Conservation (phyloP, 23 red algal genomes). For the Gracilaria caudata region DNA sequence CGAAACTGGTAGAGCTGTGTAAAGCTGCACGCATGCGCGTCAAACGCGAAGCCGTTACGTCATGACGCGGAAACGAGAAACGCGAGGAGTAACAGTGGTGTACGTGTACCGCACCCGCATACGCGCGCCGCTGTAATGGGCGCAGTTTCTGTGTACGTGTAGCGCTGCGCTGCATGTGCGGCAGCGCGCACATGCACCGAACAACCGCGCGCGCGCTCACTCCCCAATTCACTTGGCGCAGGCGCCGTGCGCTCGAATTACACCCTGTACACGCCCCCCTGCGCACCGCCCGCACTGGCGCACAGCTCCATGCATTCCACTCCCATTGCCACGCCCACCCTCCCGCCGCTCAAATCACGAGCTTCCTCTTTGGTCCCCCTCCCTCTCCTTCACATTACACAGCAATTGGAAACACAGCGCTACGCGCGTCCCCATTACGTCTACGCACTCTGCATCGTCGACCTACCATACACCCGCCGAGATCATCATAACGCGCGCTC, state of each 20-base stretch:
- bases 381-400: constrained; percentile 3
- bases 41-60: neutral
- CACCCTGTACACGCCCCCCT: neutral
- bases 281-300: neutral
- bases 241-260: neutral
- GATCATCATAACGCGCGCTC: neutral
- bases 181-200: neutral
- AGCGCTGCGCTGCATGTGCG: neutral
- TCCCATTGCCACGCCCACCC: neutral
- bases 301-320: neutral
- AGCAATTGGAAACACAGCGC: constrained; percentile 11
- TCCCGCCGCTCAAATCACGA: neutral
- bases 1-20: neutral
- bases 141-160: neutral
- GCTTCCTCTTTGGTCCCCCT: neutral
- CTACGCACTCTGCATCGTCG: neutral
- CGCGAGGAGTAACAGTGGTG: neutral
- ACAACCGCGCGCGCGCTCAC: neutral
- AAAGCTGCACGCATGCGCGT: neutral
- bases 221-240: neutral
- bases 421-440: neutral
- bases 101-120: neutral
- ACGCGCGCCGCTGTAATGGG: neutral
- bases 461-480: neutral
- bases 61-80: neutral